These are phyloP conservation scores for Skeletonema costatum DNA, from an alignment of 108 stramenopile species.

Conservation along the genomic window DNA sequence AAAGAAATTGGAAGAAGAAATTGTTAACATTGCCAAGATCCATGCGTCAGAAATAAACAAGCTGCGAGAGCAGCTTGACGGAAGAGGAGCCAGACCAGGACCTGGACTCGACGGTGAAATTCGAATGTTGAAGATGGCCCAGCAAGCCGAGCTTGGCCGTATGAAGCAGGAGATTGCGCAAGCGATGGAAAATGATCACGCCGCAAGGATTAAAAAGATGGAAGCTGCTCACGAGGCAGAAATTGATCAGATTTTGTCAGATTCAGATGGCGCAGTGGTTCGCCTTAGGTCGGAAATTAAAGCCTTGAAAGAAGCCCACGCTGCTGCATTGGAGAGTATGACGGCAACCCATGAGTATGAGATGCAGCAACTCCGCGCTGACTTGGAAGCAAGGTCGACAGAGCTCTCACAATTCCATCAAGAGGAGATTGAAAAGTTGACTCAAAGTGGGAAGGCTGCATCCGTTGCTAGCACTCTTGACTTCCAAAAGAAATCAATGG, in stretches of 20 bases:
- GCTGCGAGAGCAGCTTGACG: background rate
- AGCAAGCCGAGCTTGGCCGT: background rate
- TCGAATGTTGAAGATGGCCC: slow-evolving; percentile 1
- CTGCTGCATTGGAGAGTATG: background rate
- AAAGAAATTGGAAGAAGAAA: slow-evolving; percentile 17
- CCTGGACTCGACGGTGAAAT: background rate
- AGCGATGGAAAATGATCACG: slow-evolving; percentile 4
- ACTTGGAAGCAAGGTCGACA: slow-evolving; percentile 10
- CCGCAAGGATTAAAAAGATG: slow-evolving; percentile 1
- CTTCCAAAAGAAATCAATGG: slow-evolving; percentile 17
- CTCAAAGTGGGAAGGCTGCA: slow-evolving; percentile 17
- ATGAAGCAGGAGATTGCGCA: background rate
- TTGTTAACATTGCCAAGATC: slow-evolving; percentile 3
- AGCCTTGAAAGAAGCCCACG: background rate
- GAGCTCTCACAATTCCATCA: slow-evolving; percentile 2
- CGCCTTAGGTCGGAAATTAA: background rate
- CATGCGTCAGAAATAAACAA: background rate
- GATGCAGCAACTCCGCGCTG: slow-evolving; percentile 16
- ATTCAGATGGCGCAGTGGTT: background rate
- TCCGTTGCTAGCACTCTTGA: background rate
- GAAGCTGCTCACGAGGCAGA: slow-evolving; percentile 1
- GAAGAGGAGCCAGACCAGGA: background rate
- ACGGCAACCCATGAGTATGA: slow-evolving; percentile 9
- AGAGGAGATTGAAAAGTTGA: slow-evolving; percentile 17
- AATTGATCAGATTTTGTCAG: background rate